Base-by-base conservation (phyloP, 345 rosid species). In the Gossypium mustelinum region DNA sequence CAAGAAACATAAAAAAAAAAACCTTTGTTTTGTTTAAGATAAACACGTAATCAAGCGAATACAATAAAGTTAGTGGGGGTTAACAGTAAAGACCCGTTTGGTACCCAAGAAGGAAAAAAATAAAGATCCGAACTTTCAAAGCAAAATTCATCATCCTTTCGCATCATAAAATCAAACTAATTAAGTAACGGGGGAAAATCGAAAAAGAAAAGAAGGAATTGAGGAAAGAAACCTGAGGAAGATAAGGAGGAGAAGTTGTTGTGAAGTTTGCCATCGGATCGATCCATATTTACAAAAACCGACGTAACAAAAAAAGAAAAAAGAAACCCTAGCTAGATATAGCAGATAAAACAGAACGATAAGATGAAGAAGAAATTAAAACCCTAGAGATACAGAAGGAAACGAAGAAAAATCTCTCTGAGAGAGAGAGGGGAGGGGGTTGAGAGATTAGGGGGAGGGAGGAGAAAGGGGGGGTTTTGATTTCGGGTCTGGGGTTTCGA, bases 201-300 rank as follows among this genome's bases (percentile, higher is more conserved):
- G 73, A 48, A 54, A 24, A 70, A 7, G 7, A 3, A 50, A 62
- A 22, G 1, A 61, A 61, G 44, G 10, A 61, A 61, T 14, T 7
- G 11, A 16, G 25, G 20, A 22, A 43, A 69, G 17, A 57, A 73
- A 86, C 92, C 91, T 22, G 92, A 86, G 75, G 92, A 84, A 77
- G 80, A 44, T n/a, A 66, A 80, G 73, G 80, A 50, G 73, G 80
- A 50, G 34, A 81, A 82, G 83, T 54, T 78, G 82, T 60, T 80
- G 78, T 69, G 79, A 75, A 75, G 85, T 59, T 80, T 88, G 73
- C 83, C 78, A 54, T 81, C 78, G 75, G 90, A 90, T 90, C 90
- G 85, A 79, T 90, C 92, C 94, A 90, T 90, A 74, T 74, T 74
- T 78, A 78, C 76, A 73, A 44, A 34, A 73, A 61, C 44, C 45